Percentiles rank a stretch among this genome's conserved stretches.
These are phyloP conservation scores for Penicillium samsonianum DNA, from an alignment of 495 filamentous ascomycete genomes.

Conservation along the genomic window DNA sequence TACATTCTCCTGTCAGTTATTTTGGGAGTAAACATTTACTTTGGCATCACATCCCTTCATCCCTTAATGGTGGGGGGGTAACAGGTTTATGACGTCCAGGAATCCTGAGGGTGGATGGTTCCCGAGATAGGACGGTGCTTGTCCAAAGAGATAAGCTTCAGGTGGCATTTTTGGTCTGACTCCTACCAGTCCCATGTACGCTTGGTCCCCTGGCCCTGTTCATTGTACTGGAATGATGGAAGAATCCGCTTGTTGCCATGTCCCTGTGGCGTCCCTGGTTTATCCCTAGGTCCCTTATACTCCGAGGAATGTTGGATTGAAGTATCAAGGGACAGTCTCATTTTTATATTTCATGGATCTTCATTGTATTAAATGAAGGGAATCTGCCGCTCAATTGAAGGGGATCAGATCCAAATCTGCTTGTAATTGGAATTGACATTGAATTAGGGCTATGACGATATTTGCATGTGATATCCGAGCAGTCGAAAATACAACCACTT, in stretches of 20 bases:
- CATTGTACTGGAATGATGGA: conserved; percentile 26
- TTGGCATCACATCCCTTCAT: conserved; percentile 25
- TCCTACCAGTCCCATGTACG: not conserved
- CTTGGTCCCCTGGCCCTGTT: conserved; percentile 13
- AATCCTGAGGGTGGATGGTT: conserved; percentile 18
- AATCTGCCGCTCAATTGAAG: not conserved
- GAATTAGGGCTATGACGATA: not conserved
- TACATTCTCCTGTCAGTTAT: not conserved
- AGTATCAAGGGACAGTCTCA: not conserved
- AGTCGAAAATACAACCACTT: not conserved
- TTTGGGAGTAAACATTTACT: conserved; percentile 17
- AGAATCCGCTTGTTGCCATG: conserved; percentile 29
- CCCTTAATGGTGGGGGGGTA: conserved; percentile 2
- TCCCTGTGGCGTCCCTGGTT: conserved; percentile 6
- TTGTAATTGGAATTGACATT: not conserved
- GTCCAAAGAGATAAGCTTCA: conserved; percentile 17
- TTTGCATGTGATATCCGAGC: not conserved
- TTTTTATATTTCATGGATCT: not conserved
- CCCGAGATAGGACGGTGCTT: conserved; percentile 1
- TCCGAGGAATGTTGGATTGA: conserved; percentile 25
- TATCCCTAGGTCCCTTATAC: conserved; percentile 23
- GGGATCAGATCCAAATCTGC: not conserved
- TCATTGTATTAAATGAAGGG: not conserved
- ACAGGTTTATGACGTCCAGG: conserved; percentile 23
- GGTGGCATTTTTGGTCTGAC: conserved; percentile 16